Base-by-base conservation (phyloP, 208 protist genomes). In the Angomonas deanei region DNA sequence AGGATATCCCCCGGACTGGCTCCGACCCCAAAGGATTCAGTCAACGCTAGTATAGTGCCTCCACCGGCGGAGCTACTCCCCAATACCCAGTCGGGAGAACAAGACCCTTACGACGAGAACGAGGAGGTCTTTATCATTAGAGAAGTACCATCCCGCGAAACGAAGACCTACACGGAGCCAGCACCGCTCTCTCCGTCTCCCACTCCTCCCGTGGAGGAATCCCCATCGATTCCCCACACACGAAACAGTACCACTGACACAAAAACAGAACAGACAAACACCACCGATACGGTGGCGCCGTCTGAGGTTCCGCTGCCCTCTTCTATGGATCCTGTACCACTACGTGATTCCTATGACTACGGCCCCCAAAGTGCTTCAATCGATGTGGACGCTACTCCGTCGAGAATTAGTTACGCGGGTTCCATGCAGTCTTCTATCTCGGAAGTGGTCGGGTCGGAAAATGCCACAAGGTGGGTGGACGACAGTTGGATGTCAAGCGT, bases 121-220 rank as follows among this genome's bases (percentile, higher is more conserved):
- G 52, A 58, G 1, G 52, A 58, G 27, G 52, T 26, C 31, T 58
- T 58, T 23, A 27, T 58, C 27, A 27, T 58, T 33, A 19, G n/a
- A 13, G 31, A 24, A 1, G 19, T 26, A 4, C 52, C 52, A 5
- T 6, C 1, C 15, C 24, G 47, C 47, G 19, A 1, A 19, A n/a
- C n/a, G n/a, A n/a, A n/a, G n/a, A n/a, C n/a, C n/a, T n/a, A n/a
- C n/a, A n/a, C n/a, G n/a, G n/a, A n/a, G n/a, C n/a, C n/a, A n/a
- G n/a, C n/a, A n/a, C n/a, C n/a, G n/a, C n/a, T n/a, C n/a, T n/a
- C n/a, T n/a, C n/a, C n/a, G n/a, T n/a, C n/a, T n/a, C n/a, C n/a
- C n/a, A n/a, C n/a, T n/a, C n/a, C n/a, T n/a, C n/a, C n/a, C n/a
- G n/a, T n/a, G n/a, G n/a, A n/a, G n/a, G n/a, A n/a, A n/a, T n/a